Percentiles rank a stretch among this genome's conserved stretches.
Evolutionary conservation across 2,329 filamentous ascomycete genomes (phyloP).

Genomic region (Akanthomyces dipterigenus): DNA sequence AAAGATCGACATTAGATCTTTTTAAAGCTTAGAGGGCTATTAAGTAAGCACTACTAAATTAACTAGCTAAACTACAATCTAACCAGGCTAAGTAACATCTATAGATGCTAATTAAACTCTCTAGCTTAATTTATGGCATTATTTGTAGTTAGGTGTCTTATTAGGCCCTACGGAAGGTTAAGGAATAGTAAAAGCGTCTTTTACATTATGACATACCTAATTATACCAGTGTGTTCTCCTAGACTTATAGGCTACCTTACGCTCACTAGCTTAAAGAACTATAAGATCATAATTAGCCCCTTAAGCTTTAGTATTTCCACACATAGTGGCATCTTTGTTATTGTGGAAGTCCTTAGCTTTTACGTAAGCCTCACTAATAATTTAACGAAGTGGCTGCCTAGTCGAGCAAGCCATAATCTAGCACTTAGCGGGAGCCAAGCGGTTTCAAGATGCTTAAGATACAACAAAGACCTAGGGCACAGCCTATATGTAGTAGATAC

Average conservation of each 20-base stretch:
- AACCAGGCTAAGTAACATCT: conserved; percentile 15
- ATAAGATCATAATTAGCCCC: conserved; percentile 6
- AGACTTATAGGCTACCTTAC: conserved; percentile 9
- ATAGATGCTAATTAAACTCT: conserved; percentile 13
- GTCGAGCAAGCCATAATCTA: neutral
- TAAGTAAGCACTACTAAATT: conserved; percentile 14
- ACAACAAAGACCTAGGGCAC: neutral
- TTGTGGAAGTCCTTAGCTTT: neutral
- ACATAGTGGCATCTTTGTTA: conserved; percentile 11
- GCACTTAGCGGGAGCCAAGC: conserved; percentile 9
- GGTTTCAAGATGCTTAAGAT: conserved; percentile 15
- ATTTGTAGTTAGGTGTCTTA: conserved; percentile 16
- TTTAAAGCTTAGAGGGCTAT: conserved; percentile 17
- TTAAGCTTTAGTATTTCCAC: conserved; percentile 12
- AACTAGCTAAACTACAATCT: conserved; percentile 15
- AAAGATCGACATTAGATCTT: conserved; percentile 15
- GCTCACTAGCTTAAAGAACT: conserved; percentile 11
- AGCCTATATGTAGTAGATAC: conserved; percentile 15
- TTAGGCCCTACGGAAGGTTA: conserved; percentile 14
- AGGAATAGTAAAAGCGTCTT: conserved; percentile 14
- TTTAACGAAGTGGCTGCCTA: neutral
- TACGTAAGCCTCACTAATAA: neutral
- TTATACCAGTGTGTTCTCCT: conserved; percentile 15
- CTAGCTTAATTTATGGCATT: conserved; percentile 12
- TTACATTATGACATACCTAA: neutral